A percentile compares a stretch with the other conserved stretches of the same genome.
Evolutionary conservation across 441 rosid genomes (phyloP).

Genomic region (Aleurites moluccanus): DNA sequence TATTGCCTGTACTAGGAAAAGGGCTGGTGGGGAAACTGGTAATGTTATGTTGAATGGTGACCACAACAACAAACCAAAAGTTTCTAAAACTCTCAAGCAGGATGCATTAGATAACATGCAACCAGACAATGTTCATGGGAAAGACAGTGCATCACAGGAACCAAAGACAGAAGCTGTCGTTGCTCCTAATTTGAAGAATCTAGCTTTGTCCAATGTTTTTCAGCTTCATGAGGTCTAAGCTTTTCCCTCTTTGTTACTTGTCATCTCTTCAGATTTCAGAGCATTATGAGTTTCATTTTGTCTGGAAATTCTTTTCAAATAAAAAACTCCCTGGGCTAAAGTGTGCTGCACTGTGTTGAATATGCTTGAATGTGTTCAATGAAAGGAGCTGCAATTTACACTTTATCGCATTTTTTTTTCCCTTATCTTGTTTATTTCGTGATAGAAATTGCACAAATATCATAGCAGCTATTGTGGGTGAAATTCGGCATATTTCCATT

Average conservation of each 20-base stretch:
- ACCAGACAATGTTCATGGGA: slow-evolving; percentile 36
- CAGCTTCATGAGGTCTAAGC: slow-evolving; percentile 47
- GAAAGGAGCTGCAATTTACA: slow-evolving; percentile 1
- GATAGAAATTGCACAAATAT: neutral
- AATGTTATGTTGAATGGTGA: slow-evolving; percentile 46
- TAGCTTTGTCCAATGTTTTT: slow-evolving; percentile 34
- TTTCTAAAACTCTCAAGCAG: slow-evolving; percentile 30
- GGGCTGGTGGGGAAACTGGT: slow-evolving; percentile 47
- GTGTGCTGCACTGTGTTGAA: neutral
- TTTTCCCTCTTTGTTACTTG: neutral
- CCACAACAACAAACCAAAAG: slow-evolving; percentile 47
- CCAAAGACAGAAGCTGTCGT: slow-evolving; percentile 36
- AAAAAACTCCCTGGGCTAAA: neutral
- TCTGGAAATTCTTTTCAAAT: slow-evolving; percentile 15
- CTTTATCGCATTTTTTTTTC: neutral
- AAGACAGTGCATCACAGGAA: slow-evolving; percentile 38
- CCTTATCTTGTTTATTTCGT: slow-evolving; percentile 9
- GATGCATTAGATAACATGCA: slow-evolving; percentile 39
- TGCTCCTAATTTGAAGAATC: slow-evolving; percentile 38
- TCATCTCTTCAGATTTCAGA: slow-evolving; percentile 10
- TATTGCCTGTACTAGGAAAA: slow-evolving; percentile 53
- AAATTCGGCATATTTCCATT: neutral
- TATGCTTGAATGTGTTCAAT: neutral
- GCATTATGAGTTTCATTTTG: neutral
- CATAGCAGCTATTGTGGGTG: neutral